phyloP scores from a whole-genome alignment of 2,329 filamentous ascomycete genomes.

The Apiospora koreana region DNA sequence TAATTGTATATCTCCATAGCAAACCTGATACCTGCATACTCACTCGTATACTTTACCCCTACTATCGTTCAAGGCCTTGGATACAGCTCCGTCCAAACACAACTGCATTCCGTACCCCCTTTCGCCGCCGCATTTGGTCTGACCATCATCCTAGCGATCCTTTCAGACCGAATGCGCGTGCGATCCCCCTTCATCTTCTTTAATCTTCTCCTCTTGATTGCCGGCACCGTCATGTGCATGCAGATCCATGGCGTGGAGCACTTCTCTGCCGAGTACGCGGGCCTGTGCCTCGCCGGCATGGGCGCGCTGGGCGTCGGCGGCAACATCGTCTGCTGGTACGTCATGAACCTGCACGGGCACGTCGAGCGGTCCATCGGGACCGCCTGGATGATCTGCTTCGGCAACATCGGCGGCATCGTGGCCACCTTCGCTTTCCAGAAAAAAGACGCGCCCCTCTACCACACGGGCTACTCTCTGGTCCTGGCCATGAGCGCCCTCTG shows the following conservation, averaged over 20 bases:
- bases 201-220: slow-evolving; percentile 18
- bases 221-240: slow-evolving; percentile 24
- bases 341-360: slow-evolving; percentile 29
- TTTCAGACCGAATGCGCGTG: slow-evolving; percentile 19
- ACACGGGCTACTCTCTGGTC: slow-evolving; percentile 35
- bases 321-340: slow-evolving; percentile 32
- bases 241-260: slow-evolving; percentile 37
- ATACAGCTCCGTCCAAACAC: slow-evolving; percentile 34
- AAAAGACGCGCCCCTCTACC: slow-evolving; percentile 33
- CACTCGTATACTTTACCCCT: slow-evolving; percentile 37
- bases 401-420: slow-evolving; percentile 38
- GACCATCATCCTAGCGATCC: slow-evolving; percentile 25
- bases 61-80: slow-evolving; percentile 37
- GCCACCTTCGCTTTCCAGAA: slow-evolving; percentile 41
- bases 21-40: slow-evolving; percentile 30
- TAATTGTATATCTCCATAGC: background rate
- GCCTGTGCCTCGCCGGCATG: slow-evolving; percentile 40
- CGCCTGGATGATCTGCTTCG: slow-evolving; percentile 30
- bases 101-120: slow-evolving; percentile 38
- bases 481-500: slow-evolving; percentile 14
- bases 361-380: slow-evolving; percentile 31
- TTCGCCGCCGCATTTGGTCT: slow-evolving; percentile 38
- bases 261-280: slow-evolving; percentile 39
- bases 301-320: slow-evolving; percentile 31
- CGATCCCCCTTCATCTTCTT: slow-evolving; percentile 26